phyloP scores from a whole-genome alignment of 2,329 filamentous ascomycete genomes.

The Capronia coronata region DNA sequence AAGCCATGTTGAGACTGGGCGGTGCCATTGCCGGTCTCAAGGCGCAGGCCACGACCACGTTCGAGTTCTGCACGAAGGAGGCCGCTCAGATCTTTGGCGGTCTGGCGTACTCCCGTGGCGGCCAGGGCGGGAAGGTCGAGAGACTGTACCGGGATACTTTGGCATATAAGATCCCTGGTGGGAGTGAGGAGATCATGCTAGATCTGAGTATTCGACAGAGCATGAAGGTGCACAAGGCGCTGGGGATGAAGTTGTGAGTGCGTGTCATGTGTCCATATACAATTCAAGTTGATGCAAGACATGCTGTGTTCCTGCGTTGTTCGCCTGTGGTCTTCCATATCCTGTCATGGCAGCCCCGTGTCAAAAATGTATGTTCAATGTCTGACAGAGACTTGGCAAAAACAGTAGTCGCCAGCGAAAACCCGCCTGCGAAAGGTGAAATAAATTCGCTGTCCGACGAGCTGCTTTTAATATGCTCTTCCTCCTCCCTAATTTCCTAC shows the following conservation, averaged over 20 bases:
- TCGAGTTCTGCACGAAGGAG: constrained; percentile 96
- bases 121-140: constrained; percentile 94
- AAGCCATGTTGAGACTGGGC: constrained; percentile 92
- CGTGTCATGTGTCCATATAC: no score
- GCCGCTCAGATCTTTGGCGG: constrained; percentile 97
- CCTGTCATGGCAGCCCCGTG: no score
- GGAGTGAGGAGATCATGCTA: constrained; percentile 97
- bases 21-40: constrained; percentile 91
- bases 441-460: no score
- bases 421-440: no score
- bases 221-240: constrained; percentile 75
- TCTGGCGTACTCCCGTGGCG: constrained; percentile 82
- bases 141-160: constrained; percentile 88
- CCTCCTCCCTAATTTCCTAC: no score
- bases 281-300: no score
- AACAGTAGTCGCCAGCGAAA: no score
- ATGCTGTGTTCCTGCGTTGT: no score
- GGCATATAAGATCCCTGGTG: constrained; percentile 93
- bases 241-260: constrained; percentile 87
- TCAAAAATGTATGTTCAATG: no score
- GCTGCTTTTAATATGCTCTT: no score
- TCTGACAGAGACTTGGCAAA: no score
- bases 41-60: constrained; percentile 86
- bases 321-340: no score
- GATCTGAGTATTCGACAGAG: constrained; percentile 91